A percentile compares a stretch with the other conserved stretches of the same genome.
Conservation (phyloP, 2,329 filamentous ascomycete genomes). For the Penicillium polonicum region DNA sequence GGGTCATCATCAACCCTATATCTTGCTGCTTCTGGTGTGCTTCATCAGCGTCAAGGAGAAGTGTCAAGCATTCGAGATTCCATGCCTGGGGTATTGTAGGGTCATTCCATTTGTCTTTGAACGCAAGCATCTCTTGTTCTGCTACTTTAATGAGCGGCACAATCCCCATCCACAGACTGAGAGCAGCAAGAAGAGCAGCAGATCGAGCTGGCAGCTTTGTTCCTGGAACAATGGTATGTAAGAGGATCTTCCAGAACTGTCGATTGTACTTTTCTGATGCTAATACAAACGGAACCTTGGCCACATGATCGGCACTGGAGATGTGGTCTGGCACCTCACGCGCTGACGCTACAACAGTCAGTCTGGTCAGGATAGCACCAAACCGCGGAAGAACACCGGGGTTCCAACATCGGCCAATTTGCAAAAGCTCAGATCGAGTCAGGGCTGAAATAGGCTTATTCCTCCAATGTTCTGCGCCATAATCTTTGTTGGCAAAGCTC, state of each 20-base stretch:
- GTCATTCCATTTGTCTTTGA: constrained; percentile 49
- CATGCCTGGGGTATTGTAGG: constrained; percentile 33
- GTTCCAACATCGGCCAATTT: not conserved
- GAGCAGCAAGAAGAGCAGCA: not conserved
- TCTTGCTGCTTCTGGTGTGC: too few species aligned
- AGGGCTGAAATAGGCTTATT: not conserved
- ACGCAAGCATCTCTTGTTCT: constrained; percentile 44
- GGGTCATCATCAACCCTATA: too few species aligned
- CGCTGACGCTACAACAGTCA: not conserved
- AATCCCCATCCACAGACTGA: not conserved
- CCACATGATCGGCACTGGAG: not conserved
- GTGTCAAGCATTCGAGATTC: too few species aligned
- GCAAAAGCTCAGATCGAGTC: not conserved
- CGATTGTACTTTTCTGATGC: not conserved
- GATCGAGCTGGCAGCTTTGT: not conserved
- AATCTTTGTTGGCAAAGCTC: not conserved
- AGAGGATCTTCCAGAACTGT: not conserved
- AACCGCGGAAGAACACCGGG: not conserved
- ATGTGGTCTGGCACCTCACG: not conserved
- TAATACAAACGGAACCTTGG: not conserved
- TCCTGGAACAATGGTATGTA: not conserved
- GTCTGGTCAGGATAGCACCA: not conserved
- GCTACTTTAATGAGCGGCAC: constrained; percentile 28
- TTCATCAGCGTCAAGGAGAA: too few species aligned
- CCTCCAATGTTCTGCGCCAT: not conserved